Conservation (phyloP, 495 filamentous ascomycete species). For the Podospora conica region DNA sequence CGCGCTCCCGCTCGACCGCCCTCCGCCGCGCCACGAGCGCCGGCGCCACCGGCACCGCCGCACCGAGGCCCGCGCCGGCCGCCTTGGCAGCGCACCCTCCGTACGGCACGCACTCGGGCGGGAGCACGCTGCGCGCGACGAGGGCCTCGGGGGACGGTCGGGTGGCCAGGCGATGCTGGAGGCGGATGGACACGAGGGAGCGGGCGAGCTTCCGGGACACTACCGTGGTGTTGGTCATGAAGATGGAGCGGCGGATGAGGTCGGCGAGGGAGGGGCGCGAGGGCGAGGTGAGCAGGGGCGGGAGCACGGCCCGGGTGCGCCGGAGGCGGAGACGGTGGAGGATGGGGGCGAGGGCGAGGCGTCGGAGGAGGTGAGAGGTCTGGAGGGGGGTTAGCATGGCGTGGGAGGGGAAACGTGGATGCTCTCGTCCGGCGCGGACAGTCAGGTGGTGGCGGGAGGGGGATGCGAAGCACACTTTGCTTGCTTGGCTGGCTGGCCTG, state of each 20-base stretch:
- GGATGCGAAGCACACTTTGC: too few relatives aligned
- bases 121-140: conserved; percentile 41
- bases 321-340: conserved; percentile 51
- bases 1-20: conserved; percentile 47
- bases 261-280: conserved; percentile 48
- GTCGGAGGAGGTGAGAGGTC: conserved; percentile 52
- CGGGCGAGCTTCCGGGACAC: conserved; percentile 48
- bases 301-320: conserved; percentile 41
- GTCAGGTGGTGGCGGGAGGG: background rate
- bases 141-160: conserved; percentile 39
- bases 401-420: background rate
- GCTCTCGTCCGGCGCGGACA: background rate
- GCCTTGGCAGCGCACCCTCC: background rate
- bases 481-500: background rate
- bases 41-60: conserved; percentile 18
- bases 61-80: background rate
- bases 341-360: conserved; percentile 48
- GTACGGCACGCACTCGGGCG: conserved; percentile 38
- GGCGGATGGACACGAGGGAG: conserved; percentile 45
- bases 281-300: conserved; percentile 42
- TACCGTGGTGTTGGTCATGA: conserved; percentile 50
- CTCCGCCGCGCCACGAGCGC: conserved; percentile 36
- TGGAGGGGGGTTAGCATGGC: conserved; percentile 18
- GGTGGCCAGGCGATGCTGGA: conserved; percentile 37
- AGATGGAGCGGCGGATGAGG: conserved; percentile 49